A percentile compares a stretch with the other conserved stretches of the same genome.
phyloP scores from a whole-genome alignment of 2,329 filamentous ascomycete genomes.

The Colletotrichum lentis region DNA sequence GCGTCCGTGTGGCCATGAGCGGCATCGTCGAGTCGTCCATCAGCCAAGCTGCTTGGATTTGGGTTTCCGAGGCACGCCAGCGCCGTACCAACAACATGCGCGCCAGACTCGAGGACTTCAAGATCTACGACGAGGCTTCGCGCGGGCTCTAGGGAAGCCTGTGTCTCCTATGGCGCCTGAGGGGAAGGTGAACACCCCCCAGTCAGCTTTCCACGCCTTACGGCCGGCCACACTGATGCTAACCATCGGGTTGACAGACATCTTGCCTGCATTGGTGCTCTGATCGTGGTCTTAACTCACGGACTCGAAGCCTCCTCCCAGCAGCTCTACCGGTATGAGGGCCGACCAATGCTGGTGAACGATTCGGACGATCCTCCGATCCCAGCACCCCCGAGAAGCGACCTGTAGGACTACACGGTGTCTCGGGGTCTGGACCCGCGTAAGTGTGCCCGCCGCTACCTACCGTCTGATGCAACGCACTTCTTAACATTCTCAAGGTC shows the following conservation, averaged over 20 bases:
- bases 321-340: constrained; percentile 49
- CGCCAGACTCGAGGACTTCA: constrained; percentile 50
- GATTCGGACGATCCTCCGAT: constrained; percentile 39
- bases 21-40: constrained; percentile 49
- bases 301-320: constrained; percentile 53
- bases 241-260: constrained; percentile 43
- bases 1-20: constrained; percentile 49
- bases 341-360: constrained; percentile 40
- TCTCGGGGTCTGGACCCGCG: constrained; percentile 37
- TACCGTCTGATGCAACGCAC: not conserved
- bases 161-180: constrained; percentile 48
- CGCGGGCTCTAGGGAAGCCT: constrained; percentile 49
- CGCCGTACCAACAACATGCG: constrained; percentile 42
- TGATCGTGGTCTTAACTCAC: constrained; percentile 48
- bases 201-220: too few species aligned
- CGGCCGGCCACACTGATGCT: not conserved
- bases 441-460: constrained; percentile 12
- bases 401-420: constrained; percentile 48
- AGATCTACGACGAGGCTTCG: constrained; percentile 51
- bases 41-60: constrained; percentile 52
- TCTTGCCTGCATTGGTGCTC: constrained; percentile 50
- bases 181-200: constrained; percentile 43
- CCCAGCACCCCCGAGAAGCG: constrained; percentile 46
- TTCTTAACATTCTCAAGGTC: constrained; percentile 34
- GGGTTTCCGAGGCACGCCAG: constrained; percentile 50